Percentiles rank a stretch among this genome's conserved stretches.
These are phyloP conservation scores for Trichoderma atrobrunneum DNA, from an alignment of 2,329 filamentous ascomycete species.

Conservation along the genomic window DNA sequence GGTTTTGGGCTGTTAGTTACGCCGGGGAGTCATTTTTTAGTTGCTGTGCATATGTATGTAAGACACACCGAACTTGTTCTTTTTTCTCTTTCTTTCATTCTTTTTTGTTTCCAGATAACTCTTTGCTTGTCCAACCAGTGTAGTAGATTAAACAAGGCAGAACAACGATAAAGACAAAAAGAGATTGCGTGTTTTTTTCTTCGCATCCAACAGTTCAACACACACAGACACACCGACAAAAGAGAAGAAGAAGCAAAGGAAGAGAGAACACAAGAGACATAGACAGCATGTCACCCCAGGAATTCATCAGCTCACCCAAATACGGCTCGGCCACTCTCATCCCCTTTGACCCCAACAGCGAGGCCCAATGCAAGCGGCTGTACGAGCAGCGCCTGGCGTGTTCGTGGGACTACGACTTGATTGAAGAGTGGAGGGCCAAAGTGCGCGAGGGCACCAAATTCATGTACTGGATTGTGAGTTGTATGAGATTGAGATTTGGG, in stretches of 20 bases:
- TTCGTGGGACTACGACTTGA: slow-evolving; percentile 41
- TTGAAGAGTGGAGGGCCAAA: slow-evolving; percentile 36
- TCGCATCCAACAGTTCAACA: neutral
- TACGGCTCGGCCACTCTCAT: slow-evolving; percentile 31
- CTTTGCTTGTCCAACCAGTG: neutral
- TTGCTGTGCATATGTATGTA: neutral
- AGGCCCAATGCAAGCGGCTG: slow-evolving; percentile 40
- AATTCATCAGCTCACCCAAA: neutral
- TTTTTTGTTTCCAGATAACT: neutral
- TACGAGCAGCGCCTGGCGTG: slow-evolving; percentile 45
- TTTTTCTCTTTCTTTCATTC: neutral
- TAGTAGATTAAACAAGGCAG: too few relatives aligned
- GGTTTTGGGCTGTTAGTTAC: too few relatives aligned
- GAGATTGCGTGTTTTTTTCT: too few relatives aligned
- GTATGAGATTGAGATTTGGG: neutral
- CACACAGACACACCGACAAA: neutral
- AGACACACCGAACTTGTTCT: neutral
- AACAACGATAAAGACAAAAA: neutral
- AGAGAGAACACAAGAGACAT: neutral
- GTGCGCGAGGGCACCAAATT: slow-evolving; percentile 36
- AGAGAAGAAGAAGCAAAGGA: neutral
- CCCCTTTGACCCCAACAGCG: slow-evolving; percentile 43
- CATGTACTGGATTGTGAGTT: slow-evolving; percentile 42
- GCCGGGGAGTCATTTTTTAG: neutral
- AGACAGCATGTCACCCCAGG: neutral